Percentiles rank a stretch among this genome's conserved stretches.
Evolutionary conservation across 352 stramenopile species (phyloP).

Genomic region (Phytophthora foliorum): DNA sequence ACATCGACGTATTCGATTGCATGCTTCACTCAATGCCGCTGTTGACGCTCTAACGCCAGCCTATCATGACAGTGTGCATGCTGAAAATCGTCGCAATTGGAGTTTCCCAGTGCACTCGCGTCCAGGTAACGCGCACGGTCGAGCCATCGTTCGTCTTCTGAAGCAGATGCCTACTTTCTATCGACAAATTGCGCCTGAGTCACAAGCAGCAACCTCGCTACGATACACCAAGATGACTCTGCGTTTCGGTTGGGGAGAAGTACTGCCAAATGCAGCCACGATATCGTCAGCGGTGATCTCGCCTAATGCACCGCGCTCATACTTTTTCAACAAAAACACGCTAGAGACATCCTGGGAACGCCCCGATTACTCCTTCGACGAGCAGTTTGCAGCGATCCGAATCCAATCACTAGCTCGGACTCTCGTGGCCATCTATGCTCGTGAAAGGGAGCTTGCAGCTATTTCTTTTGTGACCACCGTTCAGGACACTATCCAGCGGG

Average conservation of each 20-base stretch:
- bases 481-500: constrained; percentile 37
- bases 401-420: constrained; percentile 72
- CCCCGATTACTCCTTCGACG: constrained; percentile 71
- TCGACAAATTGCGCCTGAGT: constrained; percentile 28
- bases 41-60: constrained; percentile 27
- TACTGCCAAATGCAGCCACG: constrained; percentile 11
- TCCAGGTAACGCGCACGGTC: constrained; percentile 59
- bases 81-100: constrained; percentile 58
- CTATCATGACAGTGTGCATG: constrained; percentile 69
- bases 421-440: constrained; percentile 48
- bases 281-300: not conserved
- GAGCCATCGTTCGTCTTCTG: constrained; percentile 59
- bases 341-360: constrained; percentile 61
- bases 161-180: constrained; percentile 43
- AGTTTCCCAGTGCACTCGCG: constrained; percentile 61
- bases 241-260: constrained; percentile 76
- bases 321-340: constrained; percentile 62
- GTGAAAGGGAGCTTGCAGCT: constrained; percentile 31
- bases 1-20: constrained; percentile 13
- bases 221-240: constrained; percentile 61
- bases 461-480: constrained; percentile 62
- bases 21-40: constrained; percentile 23
- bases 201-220: constrained; percentile 33
- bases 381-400: constrained; percentile 69
- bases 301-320: constrained; percentile 26